phyloP scores from a whole-genome alignment of 139 green algal species.

The Auxenochlorella pyrenoidosa region DNA sequence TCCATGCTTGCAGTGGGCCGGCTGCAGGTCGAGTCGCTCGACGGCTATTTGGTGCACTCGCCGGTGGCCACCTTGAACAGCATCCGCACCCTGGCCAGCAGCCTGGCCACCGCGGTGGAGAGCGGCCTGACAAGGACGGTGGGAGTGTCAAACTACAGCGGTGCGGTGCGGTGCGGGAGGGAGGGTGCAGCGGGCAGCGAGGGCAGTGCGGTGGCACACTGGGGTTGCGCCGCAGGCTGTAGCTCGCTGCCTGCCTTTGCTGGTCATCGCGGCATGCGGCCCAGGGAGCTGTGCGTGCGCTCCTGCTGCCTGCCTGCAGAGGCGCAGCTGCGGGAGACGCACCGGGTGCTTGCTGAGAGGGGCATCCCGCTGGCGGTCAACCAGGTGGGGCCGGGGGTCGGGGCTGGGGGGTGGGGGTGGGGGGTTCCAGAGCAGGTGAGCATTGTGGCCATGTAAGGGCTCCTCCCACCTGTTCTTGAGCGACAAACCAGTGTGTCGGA shows the following conservation, averaged over 20 bases:
- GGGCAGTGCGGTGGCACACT: too few relatives aligned
- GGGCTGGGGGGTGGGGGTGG: neutral
- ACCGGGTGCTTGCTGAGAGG: conserved; percentile 30
- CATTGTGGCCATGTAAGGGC: neutral
- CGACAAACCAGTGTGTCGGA: too few relatives aligned
- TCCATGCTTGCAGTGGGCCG: neutral
- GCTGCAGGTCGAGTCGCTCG: conserved; percentile 15
- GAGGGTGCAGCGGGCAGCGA: too few relatives aligned
- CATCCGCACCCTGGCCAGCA: conserved; percentile 21
- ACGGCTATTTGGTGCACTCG: conserved; percentile 25
- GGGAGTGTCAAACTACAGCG: conserved; percentile 21
- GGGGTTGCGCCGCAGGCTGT: too few relatives aligned
- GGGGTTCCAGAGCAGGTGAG: neutral
- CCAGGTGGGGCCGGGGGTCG: neutral
- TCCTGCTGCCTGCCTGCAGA: neutral
- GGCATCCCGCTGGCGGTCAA: conserved; percentile 20
- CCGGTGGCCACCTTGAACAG: neutral
- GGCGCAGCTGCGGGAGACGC: conserved; percentile 27
- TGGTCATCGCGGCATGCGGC: too few relatives aligned
- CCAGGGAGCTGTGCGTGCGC: too few relatives aligned
- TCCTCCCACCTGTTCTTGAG: too few relatives aligned
- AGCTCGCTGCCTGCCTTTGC: too few relatives aligned
- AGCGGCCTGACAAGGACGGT: conserved; percentile 5
- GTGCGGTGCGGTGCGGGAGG: neutral
- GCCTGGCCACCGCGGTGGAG: conserved; percentile 12